phyloP scores from a whole-genome alignment of 768 basidiomycete genomes.

The Lyophyllum semitale region DNA sequence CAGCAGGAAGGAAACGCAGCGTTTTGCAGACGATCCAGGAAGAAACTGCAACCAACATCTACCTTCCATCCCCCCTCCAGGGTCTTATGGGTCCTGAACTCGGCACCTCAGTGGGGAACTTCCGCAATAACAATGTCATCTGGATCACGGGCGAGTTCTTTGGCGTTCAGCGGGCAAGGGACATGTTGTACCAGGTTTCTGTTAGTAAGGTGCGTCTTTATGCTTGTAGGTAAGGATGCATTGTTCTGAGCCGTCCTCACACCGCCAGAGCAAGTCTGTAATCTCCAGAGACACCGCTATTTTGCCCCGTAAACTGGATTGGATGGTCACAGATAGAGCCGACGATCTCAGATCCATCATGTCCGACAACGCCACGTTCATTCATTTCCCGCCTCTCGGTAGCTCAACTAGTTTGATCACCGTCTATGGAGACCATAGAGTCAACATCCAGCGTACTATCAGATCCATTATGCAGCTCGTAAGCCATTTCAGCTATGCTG shows the following conservation, averaged over 20 bases:
- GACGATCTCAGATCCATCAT: slow-evolving; percentile 92
- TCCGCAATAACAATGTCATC: slow-evolving; percentile 73
- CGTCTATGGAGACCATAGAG: slow-evolving; percentile 90
- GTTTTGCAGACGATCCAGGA: slow-evolving; percentile 92
- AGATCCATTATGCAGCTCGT: slow-evolving; percentile 94
- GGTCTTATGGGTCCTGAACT: slow-evolving; percentile 78
- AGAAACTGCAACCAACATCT: slow-evolving; percentile 97
- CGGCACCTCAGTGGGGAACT: slow-evolving; percentile 38
- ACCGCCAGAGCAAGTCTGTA: slow-evolving; percentile 75
- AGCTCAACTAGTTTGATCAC: slow-evolving; percentile 91
- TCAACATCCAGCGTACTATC: slow-evolving; percentile 93
- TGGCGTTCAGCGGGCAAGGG: slow-evolving; percentile 90
- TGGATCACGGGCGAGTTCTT: slow-evolving; percentile 99
- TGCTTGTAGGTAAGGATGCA: slow-evolving; percentile 1
- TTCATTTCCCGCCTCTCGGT: slow-evolving; percentile 91
- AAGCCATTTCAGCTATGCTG: slow-evolving; percentile 30
- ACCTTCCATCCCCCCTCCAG: slow-evolving; percentile 88
- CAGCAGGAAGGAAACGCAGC: slow-evolving; percentile 86
- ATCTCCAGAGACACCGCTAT: slow-evolving; percentile 93
- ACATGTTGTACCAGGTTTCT: slow-evolving; percentile 91
- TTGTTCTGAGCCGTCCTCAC: neutral
- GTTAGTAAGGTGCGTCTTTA: slow-evolving; percentile 69
- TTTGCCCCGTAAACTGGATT: slow-evolving; percentile 94
- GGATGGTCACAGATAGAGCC: slow-evolving; percentile 96
- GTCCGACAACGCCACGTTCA: slow-evolving; percentile 95